Evolutionary conservation across 1,284 basidiomycete species (phyloP).

Genomic region (Cryptococcus wingfieldii): DNA sequence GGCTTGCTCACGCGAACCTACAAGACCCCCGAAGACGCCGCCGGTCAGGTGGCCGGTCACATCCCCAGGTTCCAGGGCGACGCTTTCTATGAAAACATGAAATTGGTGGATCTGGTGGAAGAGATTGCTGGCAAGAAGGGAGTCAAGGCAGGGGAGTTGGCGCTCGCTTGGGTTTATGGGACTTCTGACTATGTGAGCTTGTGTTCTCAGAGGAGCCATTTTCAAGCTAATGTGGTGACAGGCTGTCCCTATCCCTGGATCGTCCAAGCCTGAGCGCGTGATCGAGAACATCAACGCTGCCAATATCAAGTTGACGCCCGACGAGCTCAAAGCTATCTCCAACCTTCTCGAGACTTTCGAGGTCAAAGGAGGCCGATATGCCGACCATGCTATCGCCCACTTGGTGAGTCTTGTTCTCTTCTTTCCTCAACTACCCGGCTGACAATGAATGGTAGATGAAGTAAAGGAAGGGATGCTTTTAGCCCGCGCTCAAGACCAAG

Average conservation of each 20-base stretch:
- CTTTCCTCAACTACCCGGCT: too few relatives aligned
- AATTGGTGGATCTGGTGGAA: slow-evolving; percentile 54
- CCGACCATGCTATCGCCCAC: slow-evolving; percentile 10
- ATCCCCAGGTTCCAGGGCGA: slow-evolving; percentile 48
- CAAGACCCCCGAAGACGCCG: slow-evolving; percentile 54
- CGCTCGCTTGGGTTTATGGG: slow-evolving; percentile 59
- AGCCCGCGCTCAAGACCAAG: too few relatives aligned
- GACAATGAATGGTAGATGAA: too few relatives aligned
- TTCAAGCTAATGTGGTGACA: slow-evolving; percentile 4
- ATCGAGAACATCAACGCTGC: slow-evolving; percentile 53
- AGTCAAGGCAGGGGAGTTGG: slow-evolving; percentile 58
- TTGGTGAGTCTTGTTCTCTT: slow-evolving; percentile 8
- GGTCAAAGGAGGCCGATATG: slow-evolving; percentile 30
- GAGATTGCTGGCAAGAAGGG: slow-evolving; percentile 54
- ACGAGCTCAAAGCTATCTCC: slow-evolving; percentile 47
- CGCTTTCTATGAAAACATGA: slow-evolving; percentile 57
- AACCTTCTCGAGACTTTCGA: slow-evolving; percentile 45
- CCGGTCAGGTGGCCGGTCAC: slow-evolving; percentile 34
- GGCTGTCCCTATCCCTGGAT: slow-evolving; percentile 58
- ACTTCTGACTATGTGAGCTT: slow-evolving; percentile 51
- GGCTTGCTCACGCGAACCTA: slow-evolving; percentile 60
- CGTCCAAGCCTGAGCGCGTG: slow-evolving; percentile 51
- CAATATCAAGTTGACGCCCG: slow-evolving; percentile 50
- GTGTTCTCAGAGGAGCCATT: not conserved
- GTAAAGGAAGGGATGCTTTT: too few relatives aligned